These are phyloP conservation scores for Eimeria zaria DNA, from an alignment of 169 alveolate genomes.

Conservation along the genomic window DNA sequence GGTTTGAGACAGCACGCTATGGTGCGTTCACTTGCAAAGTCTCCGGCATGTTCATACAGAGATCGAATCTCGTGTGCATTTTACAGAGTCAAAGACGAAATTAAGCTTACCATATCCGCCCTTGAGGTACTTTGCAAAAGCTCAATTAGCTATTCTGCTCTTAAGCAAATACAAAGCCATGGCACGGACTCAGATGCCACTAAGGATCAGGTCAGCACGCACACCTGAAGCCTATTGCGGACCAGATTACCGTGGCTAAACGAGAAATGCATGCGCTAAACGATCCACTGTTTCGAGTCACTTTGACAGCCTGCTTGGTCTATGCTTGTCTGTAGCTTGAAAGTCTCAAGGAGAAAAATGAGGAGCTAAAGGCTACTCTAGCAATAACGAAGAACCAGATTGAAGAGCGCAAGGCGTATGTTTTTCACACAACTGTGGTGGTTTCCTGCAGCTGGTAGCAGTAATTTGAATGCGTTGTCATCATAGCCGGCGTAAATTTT, in stretches of 20 bases:
- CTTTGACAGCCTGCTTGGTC: not conserved
- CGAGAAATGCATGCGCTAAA: not conserved
- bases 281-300: not conserved
- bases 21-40: not conserved
- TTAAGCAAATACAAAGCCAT: conserved; percentile 80
- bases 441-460: not conserved
- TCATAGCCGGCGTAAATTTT: not conserved
- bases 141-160: conserved; percentile 63
- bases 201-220: conserved; percentile 4
- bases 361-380: conserved; percentile 49
- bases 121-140: conserved; percentile 71
- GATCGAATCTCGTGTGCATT: not conserved
- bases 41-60: not conserved
- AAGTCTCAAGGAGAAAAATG: conserved; percentile 11
- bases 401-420: conserved; percentile 55
- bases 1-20: not conserved
- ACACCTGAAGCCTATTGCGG: too few relatives aligned
- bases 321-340: not conserved
- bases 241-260: not conserved
- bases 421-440: not conserved
- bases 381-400: conserved; percentile 22
- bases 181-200: not conserved
- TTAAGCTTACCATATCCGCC: conserved; percentile 74
- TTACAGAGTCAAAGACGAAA: conserved; percentile 79
- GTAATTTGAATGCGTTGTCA: not conserved